Evolutionary conservation across 78 protist species (phyloP), one percentile per base, ranked within the genome.

Genomic region (Dictyostelium firmibasis): DNA sequence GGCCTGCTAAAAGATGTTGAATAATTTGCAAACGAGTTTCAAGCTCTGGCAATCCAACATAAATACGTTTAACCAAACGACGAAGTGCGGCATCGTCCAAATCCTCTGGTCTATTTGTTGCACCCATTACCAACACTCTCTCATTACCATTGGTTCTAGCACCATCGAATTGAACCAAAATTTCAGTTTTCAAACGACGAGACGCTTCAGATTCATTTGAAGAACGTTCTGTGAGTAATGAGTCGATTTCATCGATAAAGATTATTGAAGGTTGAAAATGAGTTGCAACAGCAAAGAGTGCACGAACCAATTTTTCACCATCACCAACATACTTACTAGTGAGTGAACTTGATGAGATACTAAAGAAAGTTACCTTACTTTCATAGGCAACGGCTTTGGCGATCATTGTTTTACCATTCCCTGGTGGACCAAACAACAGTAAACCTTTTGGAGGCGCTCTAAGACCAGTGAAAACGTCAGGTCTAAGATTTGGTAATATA

Each of bases 341-440:
- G 44, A 98, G 67, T 1, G 98, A 79, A 1, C 98, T 97, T 13
- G 99, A 99, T 16, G 96, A 84, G 57, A 98, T 96, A 86, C 86
- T 96, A 92, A 99, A 98, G 93, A 99, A 99, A 11, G 98, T 98
- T 6, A 82, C 70, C 29, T 82, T 82, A 25, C 98, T 92, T 97
- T 99, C 99, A 44, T 96, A 84, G 4, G 99, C 99, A 29, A 97
- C 99, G 0, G 99, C 99, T 94, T 98, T 98, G 23, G 99, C 98
- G 20, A 98, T 85, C 84, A 96, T 35, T 76, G 97, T 96, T 70
- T 95, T 95, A 38, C 98, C 97, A 67, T 70, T 96, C 4, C 98
- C 98, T 18, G 98, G 98, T 35, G 98, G 98, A 16, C 98, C 98
- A 81, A 93, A 97, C 11, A 97, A 83, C 7, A 97, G 64, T 20